Base-by-base conservation (phyloP, 2,329 filamentous ascomycete genomes). In the Epichloe coenophiala region DNA sequence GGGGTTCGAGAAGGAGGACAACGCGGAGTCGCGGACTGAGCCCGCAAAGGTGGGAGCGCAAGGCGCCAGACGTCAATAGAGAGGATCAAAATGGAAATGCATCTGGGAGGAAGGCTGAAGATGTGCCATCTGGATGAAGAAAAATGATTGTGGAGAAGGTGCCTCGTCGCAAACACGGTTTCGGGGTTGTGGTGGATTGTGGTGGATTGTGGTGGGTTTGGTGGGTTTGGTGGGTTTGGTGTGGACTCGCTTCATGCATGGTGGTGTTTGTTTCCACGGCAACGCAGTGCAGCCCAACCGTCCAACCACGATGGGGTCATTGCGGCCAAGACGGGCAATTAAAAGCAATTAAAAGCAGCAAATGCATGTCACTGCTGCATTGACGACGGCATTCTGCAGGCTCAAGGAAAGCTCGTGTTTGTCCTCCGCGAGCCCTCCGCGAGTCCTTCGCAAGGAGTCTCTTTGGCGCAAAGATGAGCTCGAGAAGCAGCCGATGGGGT, bases 41-140 rank as follows among this genome's bases (percentile, higher is more conserved):
- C 39, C 44, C 39, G 19, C 33, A 35, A 46, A 33, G 38, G 15
- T 37, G 46, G 41, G 17, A 36, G 45, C 45, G 41, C 45, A 43
- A 36, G 41, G 40, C 31, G 50, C 40, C 33, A 40, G 48, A 51
- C 56, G 58, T 60, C 59, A 60, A 63, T 62, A 64, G 60, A 63
- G 59, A 53, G 53, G 49, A 51, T 53, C 46, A 58, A 63, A 60
- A 51, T 57, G 58, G 61, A 61, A 52, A 53, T 56, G 55, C 56
- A 58, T 56, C 54, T 54, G 57, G 53, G 51, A 52, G 53, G 7
- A 41, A 39, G 21, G 15, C 6, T 27, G 13, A 7, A 27, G 40
- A 38, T 17, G 23, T 33, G 38, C 17, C 19, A 43, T 42, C 17
- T 46, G 19, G 15, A 51, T 41, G 38, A 21, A 19, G 11, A 21